Evolutionary conservation across 1,284 basidiomycete species (phyloP).

Genomic region (Cystobasidium pallidum): DNA sequence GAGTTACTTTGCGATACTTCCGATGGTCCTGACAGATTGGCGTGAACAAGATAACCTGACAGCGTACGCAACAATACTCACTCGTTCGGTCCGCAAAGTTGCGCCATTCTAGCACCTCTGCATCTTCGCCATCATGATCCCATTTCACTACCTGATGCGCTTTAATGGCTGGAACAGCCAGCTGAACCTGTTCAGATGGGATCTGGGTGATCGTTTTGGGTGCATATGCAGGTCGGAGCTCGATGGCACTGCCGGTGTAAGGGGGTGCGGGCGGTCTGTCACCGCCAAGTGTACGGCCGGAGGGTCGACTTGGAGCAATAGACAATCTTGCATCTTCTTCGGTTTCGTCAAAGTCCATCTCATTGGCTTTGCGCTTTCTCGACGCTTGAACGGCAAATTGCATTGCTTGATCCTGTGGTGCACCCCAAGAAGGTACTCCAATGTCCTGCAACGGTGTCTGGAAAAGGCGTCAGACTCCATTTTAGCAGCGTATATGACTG

Average conservation of each 20-base stretch:
- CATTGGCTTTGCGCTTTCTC: constrained; percentile 23
- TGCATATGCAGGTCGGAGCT: constrained; percentile 59
- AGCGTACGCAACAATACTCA: constrained; percentile 46
- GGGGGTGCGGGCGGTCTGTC: constrained; percentile 62
- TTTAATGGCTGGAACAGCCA: constrained; percentile 62
- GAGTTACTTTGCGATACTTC: constrained; percentile 70
- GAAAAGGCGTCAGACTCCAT: no score
- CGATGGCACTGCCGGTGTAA: constrained; percentile 60
- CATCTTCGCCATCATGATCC: constrained; percentile 64
- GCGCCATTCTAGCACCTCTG: constrained; percentile 71
- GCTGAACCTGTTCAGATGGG: constrained; percentile 56
- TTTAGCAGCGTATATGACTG: no score
- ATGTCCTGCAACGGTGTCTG: constrained; percentile 30
- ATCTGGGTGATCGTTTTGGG: constrained; percentile 46
- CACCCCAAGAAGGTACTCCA: constrained; percentile 32
- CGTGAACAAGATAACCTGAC: neutral
- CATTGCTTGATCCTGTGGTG: constrained; percentile 35
- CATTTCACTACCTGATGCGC: constrained; percentile 65
- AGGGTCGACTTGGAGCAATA: constrained; percentile 48
- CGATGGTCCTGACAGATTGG: constrained; percentile 60
- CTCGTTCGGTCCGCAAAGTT: constrained; percentile 66
- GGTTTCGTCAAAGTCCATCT: constrained; percentile 12
- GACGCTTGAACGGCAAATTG: constrained; percentile 9
- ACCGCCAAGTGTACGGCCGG: constrained; percentile 70
- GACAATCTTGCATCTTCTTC: constrained; percentile 1